Base-by-base conservation (phyloP, 768 basidiomycete species). In the Sarcomyxa edulis region DNA sequence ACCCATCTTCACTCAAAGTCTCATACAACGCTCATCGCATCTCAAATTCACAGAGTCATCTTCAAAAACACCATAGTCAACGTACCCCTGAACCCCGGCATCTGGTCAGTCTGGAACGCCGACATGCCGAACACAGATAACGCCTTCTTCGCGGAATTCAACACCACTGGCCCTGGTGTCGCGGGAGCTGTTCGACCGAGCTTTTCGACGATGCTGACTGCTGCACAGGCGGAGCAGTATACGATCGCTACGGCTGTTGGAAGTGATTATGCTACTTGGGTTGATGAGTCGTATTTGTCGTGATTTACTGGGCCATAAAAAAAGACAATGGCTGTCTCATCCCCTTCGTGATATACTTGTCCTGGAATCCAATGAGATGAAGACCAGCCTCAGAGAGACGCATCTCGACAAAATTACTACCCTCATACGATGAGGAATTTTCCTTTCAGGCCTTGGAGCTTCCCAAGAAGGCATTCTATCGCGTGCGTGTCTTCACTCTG, bases 41-140 rank as follows among this genome's bases (percentile, higher is more conserved):
- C n/a, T n/a, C n/a, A n/a, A 12, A 23, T 28, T 18, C 18, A 6
- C 26, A 69, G 71, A 50, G 72, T 76, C 11, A 64, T 74, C 25
- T 73, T 67, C 60, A 66, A 69, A 31, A 66, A 66, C 48, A 72
- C 71, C 2, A 45, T 59, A 29, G 53, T 76, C 23, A 62, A 49
- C 0, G 63, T 60, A 4, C 63, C 63, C 1, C 47, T 72, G 37
- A 67, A 71, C 31, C 50, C 50, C 3, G 59, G 66, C 1, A 41
- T 75, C 19, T 75, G 73, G 73, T 68, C 68, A 1, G 46, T 62
- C 25, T 76, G 74, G 72, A 59, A 62, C 37, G 30, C 47, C 1
- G 60, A 51, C 7, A 60, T 61, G 34, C 44, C 55, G 9, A 53
- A 56, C 16, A 71, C 65, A 2, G 64, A 68, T 49, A 48, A 74